Evolutionary conservation across 352 stramenopile species (phyloP).

Genomic region (Pythium sukuiense): DNA sequence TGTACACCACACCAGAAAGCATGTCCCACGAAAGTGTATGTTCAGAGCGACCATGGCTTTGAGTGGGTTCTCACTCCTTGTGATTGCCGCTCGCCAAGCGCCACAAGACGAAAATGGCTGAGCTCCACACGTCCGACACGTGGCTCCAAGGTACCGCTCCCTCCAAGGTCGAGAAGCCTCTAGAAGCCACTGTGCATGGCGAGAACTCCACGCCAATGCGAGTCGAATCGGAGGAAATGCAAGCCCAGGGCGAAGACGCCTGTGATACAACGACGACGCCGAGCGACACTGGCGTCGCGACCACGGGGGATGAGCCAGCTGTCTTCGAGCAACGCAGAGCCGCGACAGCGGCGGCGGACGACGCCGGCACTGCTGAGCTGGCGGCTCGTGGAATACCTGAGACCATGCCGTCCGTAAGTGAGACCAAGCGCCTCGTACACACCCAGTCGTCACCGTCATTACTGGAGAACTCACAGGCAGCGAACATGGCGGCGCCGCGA

Average conservation of each 20-base stretch:
- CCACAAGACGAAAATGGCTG: background rate
- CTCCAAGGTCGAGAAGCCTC: background rate
- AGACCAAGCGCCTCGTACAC: constrained; percentile 1
- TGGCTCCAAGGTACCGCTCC: no score
- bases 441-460: constrained; percentile 20
- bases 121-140: background rate
- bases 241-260: background rate
- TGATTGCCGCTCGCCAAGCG: no score
- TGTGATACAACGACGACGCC: background rate
- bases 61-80: background rate
- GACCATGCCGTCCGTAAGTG: background rate
- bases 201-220: background rate
- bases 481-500: background rate
- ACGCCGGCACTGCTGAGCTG: background rate
- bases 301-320: background rate
- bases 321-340: background rate
- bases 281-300: background rate
- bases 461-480: background rate
- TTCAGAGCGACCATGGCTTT: background rate
- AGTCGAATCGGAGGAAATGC: background rate
- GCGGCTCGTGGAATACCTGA: background rate
- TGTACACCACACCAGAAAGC: background rate
- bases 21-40: constrained; percentile 3
- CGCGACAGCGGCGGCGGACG: background rate
- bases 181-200: background rate